Evolutionary conservation across 2,329 filamentous ascomycete genomes (phyloP).

Genomic region (Fusarium domesticum): DNA sequence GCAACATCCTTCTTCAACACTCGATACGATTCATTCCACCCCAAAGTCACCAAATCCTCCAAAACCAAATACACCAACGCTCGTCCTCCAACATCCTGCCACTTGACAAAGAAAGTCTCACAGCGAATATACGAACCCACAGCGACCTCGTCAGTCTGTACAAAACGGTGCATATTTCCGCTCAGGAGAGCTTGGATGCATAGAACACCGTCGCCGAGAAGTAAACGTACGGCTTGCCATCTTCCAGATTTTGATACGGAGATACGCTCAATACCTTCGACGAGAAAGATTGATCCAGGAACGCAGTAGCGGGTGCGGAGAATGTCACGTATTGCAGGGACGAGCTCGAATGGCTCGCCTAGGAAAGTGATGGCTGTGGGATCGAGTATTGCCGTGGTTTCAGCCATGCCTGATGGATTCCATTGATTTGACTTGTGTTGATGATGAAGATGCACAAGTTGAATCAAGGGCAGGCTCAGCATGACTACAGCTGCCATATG

Average conservation of each 20-base stretch:
- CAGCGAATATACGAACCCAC: constrained; percentile 50
- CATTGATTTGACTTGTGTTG: constrained; percentile 1
- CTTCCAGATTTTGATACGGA: constrained; percentile 35
- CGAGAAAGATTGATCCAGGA: constrained; percentile 48
- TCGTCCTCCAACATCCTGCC: constrained; percentile 13
- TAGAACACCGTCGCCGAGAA: constrained; percentile 52
- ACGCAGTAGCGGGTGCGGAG: constrained; percentile 47
- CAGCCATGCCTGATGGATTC: constrained; percentile 26
- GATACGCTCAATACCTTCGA: constrained; percentile 43
- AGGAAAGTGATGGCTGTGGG: constrained; percentile 27
- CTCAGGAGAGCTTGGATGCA: constrained; percentile 53
- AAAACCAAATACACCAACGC: constrained; percentile 46
- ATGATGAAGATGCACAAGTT: background rate
- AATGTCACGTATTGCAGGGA: constrained; percentile 47
- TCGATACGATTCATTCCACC: constrained; percentile 46
- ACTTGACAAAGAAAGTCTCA: constrained; percentile 40
- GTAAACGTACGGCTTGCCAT: constrained; percentile 46
- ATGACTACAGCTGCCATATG: constrained; percentile 24
- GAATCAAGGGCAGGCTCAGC: background rate
- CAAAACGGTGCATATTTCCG: constrained; percentile 46
- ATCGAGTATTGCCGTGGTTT: constrained; percentile 21
- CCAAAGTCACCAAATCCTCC: constrained; percentile 44
- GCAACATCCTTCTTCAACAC: constrained; percentile 16
- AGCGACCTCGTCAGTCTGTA: constrained; percentile 44
- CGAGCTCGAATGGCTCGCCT: constrained; percentile 28